Conservation (phyloP, 2,329 filamentous ascomycete species). For the Podosphaera fusca region DNA sequence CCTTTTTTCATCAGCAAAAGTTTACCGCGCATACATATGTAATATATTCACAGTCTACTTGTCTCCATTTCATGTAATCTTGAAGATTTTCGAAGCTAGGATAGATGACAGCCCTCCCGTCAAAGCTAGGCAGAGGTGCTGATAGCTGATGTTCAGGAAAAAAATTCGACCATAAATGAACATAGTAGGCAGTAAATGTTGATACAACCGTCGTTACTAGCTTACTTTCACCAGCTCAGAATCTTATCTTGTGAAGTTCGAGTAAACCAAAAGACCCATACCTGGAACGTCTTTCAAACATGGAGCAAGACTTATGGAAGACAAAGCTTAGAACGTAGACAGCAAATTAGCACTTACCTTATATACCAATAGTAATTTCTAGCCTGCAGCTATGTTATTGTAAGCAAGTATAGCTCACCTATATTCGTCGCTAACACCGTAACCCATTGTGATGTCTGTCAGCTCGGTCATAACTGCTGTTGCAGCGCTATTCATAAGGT, state of each 20-base stretch:
- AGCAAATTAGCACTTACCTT: neutral
- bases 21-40: constrained; percentile 1
- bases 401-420: constrained; percentile 24
- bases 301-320: constrained; percentile 55
- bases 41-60: constrained; percentile 62
- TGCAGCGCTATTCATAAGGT: constrained; percentile 92
- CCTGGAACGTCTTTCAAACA: constrained; percentile 73
- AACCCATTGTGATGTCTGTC: constrained; percentile 67
- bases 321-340: constrained; percentile 42
- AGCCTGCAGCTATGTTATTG: neutral
- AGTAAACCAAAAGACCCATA: constrained; percentile 18
- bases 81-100: constrained; percentile 60
- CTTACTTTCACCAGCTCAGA: constrained; percentile 36
- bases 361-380: neutral
- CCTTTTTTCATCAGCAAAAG: constrained; percentile 23
- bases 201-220: constrained; percentile 77
- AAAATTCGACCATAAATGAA: constrained; percentile 53
- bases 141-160: constrained; percentile 52
- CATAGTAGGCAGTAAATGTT: constrained; percentile 80
- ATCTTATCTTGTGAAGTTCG: neutral
- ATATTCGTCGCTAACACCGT: constrained; percentile 88
- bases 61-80: constrained; percentile 93
- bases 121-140: constrained; percentile 66
- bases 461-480: constrained; percentile 61
- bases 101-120: constrained; percentile 78